Evolutionary conservation across 306 rosid genomes (phyloP), one percentile per base, ranked within the genome.

Genomic region (Senna siamea): DNA sequence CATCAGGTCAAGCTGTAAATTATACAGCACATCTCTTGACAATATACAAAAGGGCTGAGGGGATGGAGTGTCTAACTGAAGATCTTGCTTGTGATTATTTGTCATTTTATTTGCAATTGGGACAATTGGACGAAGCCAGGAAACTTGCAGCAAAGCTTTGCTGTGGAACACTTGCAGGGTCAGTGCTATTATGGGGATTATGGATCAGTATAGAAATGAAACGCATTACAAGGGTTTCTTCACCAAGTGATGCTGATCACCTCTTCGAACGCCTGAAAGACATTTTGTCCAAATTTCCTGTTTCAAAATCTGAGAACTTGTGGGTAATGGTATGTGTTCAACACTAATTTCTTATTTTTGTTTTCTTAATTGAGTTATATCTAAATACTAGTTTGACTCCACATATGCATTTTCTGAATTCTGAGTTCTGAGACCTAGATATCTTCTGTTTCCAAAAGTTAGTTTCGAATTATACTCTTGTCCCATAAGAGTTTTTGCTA

Each of bases 41-140:
- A 66, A 68, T 90, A 41, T 92, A 83, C 26, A 92, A 85, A 84
- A 94, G 85, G 85, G 98, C 95, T 76, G 93, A 89, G 78, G 79
- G 82, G 40, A 79, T 73, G 79, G 89, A 86, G 19, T 85, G 81
- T 78, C 65, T 83, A 17, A 86, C 91, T 9, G 97, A 89, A 56
- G 88, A 89, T 74, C 87, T 89, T 81, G 93, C 85, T 32, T 87
- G 89, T 71, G 86, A 89, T 55, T 81, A 87, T 8, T 68, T 94
- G 58, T 79, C 90, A 57, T 72, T 91, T 37, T 68, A 79, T 88
- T 75, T 91, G 83, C 95, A 88, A 69, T 66, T 85, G 65, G 89
- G 95, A 72, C 84, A 78, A 71, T 40, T 87, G 70, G 90, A 84
- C 5, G 91, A 89, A 70, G 97, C 95, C 18, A 77, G 79, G 75